These are phyloP conservation scores for Allantophomopsis cytisporea DNA, from an alignment of 2,329 filamentous ascomycete species.

Conservation along the genomic window DNA sequence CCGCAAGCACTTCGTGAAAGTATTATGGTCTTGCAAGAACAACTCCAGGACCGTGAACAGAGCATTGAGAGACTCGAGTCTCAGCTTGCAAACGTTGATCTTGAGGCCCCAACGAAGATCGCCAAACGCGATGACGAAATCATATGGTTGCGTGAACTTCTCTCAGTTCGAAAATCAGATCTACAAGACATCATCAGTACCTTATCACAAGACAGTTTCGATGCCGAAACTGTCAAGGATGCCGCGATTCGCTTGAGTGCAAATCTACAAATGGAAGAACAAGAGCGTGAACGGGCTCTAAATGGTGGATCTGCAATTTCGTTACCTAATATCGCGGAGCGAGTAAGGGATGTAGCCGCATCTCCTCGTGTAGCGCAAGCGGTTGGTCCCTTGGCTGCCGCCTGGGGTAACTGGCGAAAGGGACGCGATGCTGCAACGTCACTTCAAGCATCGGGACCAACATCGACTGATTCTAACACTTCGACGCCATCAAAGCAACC, in stretches of 20 bases:
- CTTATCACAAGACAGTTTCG: constrained; percentile 60
- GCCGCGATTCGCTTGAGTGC: constrained; percentile 86
- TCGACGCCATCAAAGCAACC: constrained; percentile 45
- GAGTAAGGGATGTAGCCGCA: constrained; percentile 60
- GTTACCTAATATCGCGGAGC: constrained; percentile 64
- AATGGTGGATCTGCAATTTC: constrained; percentile 53
- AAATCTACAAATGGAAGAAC: constrained; percentile 95
- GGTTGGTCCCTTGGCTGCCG: constrained; percentile 67
- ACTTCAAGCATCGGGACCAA: constrained; percentile 12
- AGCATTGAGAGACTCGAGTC: constrained; percentile 80
- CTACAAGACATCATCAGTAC: constrained; percentile 81
- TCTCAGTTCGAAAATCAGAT: constrained; percentile 82
- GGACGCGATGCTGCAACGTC: constrained; percentile 20
- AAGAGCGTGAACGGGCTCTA: constrained; percentile 79
- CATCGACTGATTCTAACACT: constrained; percentile 7
- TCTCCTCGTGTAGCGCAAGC: constrained; percentile 76
- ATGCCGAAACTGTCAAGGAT: constrained; percentile 71
- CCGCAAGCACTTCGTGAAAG: constrained; percentile 91
- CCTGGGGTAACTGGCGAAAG: constrained; percentile 92
- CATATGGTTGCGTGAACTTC: constrained; percentile 82
- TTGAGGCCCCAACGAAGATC: constrained; percentile 68
- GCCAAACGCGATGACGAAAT: constrained; percentile 92
- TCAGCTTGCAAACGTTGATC: constrained; percentile 53
- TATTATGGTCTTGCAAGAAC: constrained; percentile 91
- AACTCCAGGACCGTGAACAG: constrained; percentile 85